These are phyloP conservation scores for Eimeria maxima DNA, from an alignment of 169 alveolate genomes.

Conservation along the genomic window DNA sequence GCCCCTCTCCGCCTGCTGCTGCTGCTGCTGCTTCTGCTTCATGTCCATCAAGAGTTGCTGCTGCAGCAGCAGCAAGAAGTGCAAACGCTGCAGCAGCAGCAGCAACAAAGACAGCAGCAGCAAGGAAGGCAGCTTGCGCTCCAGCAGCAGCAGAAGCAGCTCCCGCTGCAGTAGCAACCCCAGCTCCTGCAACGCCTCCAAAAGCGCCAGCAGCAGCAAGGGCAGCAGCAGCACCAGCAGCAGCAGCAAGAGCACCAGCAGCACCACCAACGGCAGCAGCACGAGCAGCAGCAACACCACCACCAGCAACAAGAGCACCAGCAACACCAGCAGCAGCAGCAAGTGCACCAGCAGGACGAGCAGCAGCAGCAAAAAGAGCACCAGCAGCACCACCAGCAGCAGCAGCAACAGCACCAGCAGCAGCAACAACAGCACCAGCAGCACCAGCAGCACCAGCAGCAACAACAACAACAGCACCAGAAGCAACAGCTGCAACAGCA, in stretches of 20 bases:
- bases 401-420: not conserved
- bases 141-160: no score
- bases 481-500: no score
- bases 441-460: not conserved
- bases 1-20: slow-evolving; percentile 31
- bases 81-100: not conserved
- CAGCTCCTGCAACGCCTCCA: no score
- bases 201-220: no score
- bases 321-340: no score
- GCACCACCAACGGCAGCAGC: no score
- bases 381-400: not conserved
- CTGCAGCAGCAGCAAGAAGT: not conserved
- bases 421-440: slow-evolving; percentile 29
- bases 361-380: not conserved
- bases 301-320: no score
- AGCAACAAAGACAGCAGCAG: not conserved
- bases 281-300: no score
- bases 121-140: not conserved
- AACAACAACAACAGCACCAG: not conserved
- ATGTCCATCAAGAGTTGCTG: not conserved
- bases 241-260: not conserved
- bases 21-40: not conserved
- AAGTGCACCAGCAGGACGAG: not conserved
- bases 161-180: no score
- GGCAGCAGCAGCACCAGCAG: not conserved